Base-by-base conservation (phyloP, 352 stramenopile species). In the Phytophthora citrophthora region DNA sequence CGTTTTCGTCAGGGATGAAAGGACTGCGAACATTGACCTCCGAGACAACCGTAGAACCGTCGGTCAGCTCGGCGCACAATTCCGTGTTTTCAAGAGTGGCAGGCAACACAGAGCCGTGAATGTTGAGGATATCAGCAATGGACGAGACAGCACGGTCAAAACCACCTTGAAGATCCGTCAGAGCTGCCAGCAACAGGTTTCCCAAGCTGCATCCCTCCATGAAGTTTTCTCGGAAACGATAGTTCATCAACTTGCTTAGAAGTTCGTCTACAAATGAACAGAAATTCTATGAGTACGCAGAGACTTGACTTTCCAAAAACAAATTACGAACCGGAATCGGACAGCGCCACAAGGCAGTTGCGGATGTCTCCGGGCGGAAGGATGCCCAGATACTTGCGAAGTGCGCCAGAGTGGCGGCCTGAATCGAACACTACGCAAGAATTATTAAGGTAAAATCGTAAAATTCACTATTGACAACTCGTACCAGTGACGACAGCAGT, bases 241-340 rank as follows among this genome's bases (percentile, higher is more conserved):
- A 94, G 62, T 95, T 94, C 87, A 95, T 95, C 43, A 95, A 59
- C 66, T 95, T 90, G 71, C 86, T 88, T 71, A 95, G 81, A 16
- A 95, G 75, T 44, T 94, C 85, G 54, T 93, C 83, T 90, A 55
- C 13, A 41, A 9, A 58, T 10, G 23, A 46, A 44, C n/a, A 41
- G 3, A 63, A 38, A 34, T 4, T 41, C 36, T 4, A 32, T 53
- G 4, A 58, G 29, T n/a, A 43, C 0, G 38, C 9, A 23, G 40
- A 15, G 1, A 34, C 1, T 31, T 13, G 8, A 46, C 3, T 38
- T 34, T 54, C 11, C 39, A 20, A 31, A 5, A 61, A 39, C 4
- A 1, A 15, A 34, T 2, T 31, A 73, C 70, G 32, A 49, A 93
- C 83, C 83, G 16, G 87, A 93, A 52, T 95, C 87, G 0, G 87